Base-by-base conservation (phyloP, 495 filamentous ascomycete genomes). In the Haplographium delicatum region DNA sequence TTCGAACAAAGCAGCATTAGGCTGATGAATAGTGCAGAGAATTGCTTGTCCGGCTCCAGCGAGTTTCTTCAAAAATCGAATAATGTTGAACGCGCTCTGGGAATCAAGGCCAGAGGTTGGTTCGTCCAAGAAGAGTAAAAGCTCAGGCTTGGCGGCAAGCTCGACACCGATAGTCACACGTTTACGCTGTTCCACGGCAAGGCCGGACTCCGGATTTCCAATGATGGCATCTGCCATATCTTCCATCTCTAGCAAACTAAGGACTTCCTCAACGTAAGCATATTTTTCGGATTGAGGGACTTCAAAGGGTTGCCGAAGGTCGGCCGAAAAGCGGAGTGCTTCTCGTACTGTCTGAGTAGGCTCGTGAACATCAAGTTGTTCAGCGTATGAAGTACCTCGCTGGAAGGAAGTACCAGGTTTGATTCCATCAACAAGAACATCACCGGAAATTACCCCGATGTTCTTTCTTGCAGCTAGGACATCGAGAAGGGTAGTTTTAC, bases 11-110 rank as follows among this genome's bases (percentile, higher is more conserved):
- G 86, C 84, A 3, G 86, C 81, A 60, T 86, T 86, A 13, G 91
- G 91, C 57, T 96, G 91, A 64, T 96, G 91, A 55, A 95, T 96
- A 0, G 91, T 96, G 66, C 86, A 89, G 1, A 95, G 78, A 62
- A 96, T 88, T 15, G 91, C 89, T 58, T 95, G 89, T 1, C 91
- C 91, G 31, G 83, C 81, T 1, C 77, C 80, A 1, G 89, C 83
- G 8, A 95, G 76, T 68, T 94, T 95, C 41, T 83, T 83, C 43
- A 95, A 66, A 73, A 95, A 95, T 39, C 86, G 82, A 11, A 95
- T 81, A 52, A 95, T 95, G 53, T 91, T 91, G 72, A 88, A 96
- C 3, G 91, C 85, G 48, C 78, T 82, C 60, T 90, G 88, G 33
- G 80, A 83, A 62, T 96, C 90, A 4, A 96, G 75, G 41, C 91